Base-by-base conservation (phyloP, 139 green algal species). In the Chlorella ohadii region DNA sequence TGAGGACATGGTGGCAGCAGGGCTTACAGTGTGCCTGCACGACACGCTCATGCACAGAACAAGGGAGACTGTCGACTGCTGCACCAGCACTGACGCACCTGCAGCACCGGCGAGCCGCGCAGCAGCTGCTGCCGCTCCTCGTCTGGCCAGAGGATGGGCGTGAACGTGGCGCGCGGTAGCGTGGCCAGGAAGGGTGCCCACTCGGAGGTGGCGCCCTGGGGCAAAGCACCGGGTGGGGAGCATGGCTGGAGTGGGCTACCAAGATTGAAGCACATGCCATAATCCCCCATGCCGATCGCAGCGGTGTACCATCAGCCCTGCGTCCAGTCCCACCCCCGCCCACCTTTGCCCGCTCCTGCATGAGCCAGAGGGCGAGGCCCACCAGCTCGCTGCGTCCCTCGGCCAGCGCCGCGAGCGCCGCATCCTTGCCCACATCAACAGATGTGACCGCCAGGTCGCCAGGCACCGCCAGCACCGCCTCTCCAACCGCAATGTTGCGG, bases 291-390 rank as follows among this genome's bases (percentile, higher is more conserved):
- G n/a, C n/a, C n/a, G n/a, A n/a, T n/a, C n/a, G n/a, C n/a, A n/a
- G n/a, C n/a, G n/a, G n/a, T n/a, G n/a, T n/a, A n/a, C n/a, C n/a
- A n/a, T n/a, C n/a, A n/a, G n/a, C n/a, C n/a, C n/a, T n/a, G n/a
- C n/a, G n/a, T 51, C 44, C 44, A 51, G n/a, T n/a, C 51, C 15
- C n/a, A 23, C 34, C 36, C 23, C 57, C 55, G 28, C 72, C 2
- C 34, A 89, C 91, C 84, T 92, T 88, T 1, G 72, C 64, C 0
- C 92, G 87, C 88, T 99, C 94, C 15, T 90, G 89, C 82, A 97
- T 83, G 12, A 99, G 89, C 94, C 95, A 98, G 23, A 99, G 90
- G 28, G 96, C 92, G 5, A 99, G 87, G 4, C 88, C 92, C 5
- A 95, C 87, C 31, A 99, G 90, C 89, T 99, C 95, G 65, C 90